Conservation (phyloP, 1,284 basidiomycete genomes). For the Puccinia triticina region DNA sequence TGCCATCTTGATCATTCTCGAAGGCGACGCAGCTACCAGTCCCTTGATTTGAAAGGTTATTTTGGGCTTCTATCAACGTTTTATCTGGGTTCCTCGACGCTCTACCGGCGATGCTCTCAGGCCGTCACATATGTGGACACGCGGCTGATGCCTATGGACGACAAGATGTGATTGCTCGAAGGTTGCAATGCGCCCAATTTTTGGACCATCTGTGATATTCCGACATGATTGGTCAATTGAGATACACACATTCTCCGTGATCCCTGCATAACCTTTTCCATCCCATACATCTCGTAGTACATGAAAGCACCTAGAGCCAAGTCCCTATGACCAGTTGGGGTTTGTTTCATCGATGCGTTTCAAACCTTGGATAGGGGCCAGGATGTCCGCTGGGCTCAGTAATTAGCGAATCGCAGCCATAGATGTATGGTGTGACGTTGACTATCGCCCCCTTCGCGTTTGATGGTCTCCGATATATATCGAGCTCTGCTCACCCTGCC, state of each 20-base stretch:
- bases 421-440: neutral
- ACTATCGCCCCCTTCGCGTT: neutral
- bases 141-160: neutral
- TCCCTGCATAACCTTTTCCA: neutral
- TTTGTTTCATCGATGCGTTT: neutral
- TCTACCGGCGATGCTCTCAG: neutral
- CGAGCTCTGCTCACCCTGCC: neutral
- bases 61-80: neutral
- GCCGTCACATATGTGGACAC: neutral
- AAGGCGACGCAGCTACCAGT: neutral
- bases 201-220: neutral
- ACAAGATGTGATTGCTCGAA: too few relatives aligned
- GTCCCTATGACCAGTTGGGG: neutral
- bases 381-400: neutral
- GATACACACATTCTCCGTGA: neutral
- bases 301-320: neutral
- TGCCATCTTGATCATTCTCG: neutral
- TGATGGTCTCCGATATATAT: neutral
- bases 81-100: too few relatives aligned
- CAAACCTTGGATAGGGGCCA: constrained; percentile 4
- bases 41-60: neutral
- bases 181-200: too few relatives aligned
- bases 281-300: neutral
- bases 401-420: neutral
- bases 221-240: neutral